Evolutionary conservation across 176 grass and related monocot species (phyloP), one percentile per base, ranked within the genome.

Genomic region (Themeda triandra): DNA sequence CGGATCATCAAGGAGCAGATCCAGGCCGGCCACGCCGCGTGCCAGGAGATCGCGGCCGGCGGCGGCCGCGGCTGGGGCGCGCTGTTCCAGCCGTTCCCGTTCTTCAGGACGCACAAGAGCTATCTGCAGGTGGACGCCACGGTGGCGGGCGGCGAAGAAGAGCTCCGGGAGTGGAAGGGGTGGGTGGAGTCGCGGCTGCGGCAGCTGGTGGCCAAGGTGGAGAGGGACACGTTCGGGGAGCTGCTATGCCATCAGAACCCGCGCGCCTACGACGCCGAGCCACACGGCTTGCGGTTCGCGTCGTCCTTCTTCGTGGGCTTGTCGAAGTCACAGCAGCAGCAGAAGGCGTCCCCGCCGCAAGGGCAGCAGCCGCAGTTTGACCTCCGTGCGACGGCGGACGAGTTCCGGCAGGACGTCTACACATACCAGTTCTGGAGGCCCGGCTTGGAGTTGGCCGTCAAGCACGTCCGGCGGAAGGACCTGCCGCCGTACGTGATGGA

Each of bases 171-270:
- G 35, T 97, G 92, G 92, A 97, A 94, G 73, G 95, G 92, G 8
- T 94, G 95, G 95, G 90, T 97, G 35, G 92, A 97, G 83, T 97
- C 92, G 42, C 72, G 95, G 30, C 70, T 97, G 65, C 85, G 95
- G 73, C 92, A 82, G 69, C 92, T 94, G 59, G 90, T 89, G 40
- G 71, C 59, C 63, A 92, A 80, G 92, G 92, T 94, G 28, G 92
- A 97, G 86, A 75, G 90, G 72, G 92, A 92, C 84, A 94, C 90
- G 0, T 66, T 24, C 39, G 80, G 89, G 5, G 88, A 87, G 86
- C 82, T 98, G 27, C 92, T 89, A 5, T 98, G 95, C 73, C 95
- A 91, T 41, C 95, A 87, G 24, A 83, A 93, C 87, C 90, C 90
- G 13, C 70, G 78, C 17, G 82, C 86, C 48, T 97, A 94, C 77